Conservation (phyloP, 1,284 basidiomycete species). For the Sporisorium scitamineum region DNA sequence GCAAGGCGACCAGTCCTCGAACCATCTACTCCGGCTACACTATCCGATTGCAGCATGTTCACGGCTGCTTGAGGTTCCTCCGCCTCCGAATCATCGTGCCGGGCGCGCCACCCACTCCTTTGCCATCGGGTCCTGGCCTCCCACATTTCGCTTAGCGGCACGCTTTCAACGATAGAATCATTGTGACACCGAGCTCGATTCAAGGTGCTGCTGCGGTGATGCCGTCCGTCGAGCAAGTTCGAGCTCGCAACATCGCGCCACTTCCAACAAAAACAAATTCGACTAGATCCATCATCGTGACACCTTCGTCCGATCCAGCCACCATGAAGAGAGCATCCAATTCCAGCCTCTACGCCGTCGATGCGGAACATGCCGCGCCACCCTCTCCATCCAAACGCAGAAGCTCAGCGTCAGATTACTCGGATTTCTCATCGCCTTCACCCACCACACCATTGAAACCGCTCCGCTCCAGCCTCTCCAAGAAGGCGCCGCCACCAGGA, state of each 20-base stretch:
- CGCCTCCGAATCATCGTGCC: not conserved
- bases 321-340: conserved; percentile 33
- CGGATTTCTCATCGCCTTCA: conserved; percentile 33
- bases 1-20: too few relatives aligned
- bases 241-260: conserved; percentile 35
- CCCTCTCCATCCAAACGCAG: conserved; percentile 40
- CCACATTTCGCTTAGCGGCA: not conserved
- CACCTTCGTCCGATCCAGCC: not conserved
- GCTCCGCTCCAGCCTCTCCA: conserved; percentile 41
- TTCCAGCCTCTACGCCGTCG: conserved; percentile 13
- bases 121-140: not conserved
- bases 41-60: not conserved
- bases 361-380: conserved; percentile 7
- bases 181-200: not conserved
- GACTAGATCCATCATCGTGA: not conserved
- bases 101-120: not conserved
- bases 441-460: conserved; percentile 37
- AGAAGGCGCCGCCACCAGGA: conserved; percentile 41
- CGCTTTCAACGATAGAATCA: not conserved
- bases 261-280: conserved; percentile 13
- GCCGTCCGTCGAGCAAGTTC: conserved; percentile 43
- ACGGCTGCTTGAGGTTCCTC: not conserved
- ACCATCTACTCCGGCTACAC: too few relatives aligned
- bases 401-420: conserved; percentile 33
- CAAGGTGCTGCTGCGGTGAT: conserved; percentile 34